These are phyloP conservation scores for Penicillium paradoxum DNA, from an alignment of 495 filamentous ascomycete species.

Conservation along the genomic window DNA sequence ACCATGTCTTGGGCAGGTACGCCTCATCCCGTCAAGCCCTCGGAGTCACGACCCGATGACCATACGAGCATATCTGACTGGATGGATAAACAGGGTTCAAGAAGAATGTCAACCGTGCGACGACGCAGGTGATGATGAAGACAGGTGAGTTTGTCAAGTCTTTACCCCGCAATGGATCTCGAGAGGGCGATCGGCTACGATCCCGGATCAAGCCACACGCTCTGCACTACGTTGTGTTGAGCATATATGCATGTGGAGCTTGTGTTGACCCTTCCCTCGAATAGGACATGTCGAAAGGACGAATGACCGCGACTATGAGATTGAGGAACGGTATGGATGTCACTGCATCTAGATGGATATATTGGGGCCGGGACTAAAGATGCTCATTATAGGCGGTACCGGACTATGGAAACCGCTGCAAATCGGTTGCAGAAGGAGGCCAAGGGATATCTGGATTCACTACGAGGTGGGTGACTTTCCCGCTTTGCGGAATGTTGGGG, in stretches of 20 bases:
- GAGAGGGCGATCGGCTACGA: background rate
- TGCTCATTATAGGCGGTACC: conserved; percentile 65
- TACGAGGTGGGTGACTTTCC: conserved; percentile 59
- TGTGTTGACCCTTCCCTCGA: background rate
- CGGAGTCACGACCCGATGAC: background rate
- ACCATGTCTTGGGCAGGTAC: conserved; percentile 64
- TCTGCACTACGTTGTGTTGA: background rate
- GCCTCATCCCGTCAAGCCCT: conserved; percentile 7
- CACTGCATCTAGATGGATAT: background rate
- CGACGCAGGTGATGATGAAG: conserved; percentile 99
- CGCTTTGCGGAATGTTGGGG: background rate
- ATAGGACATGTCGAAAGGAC: conserved; percentile 94
- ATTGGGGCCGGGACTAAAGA: background rate
- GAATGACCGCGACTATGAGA: conserved; percentile 96
- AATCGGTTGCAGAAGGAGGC: conserved; percentile 92
- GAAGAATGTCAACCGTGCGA: conserved; percentile 97
- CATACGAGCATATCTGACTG: conserved; percentile 5
- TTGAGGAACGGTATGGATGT: conserved; percentile 74
- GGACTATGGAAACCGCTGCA: conserved; percentile 92
- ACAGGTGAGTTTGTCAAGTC: conserved; percentile 54
- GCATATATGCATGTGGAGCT: background rate
- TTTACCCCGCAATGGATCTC: conserved; percentile 20
- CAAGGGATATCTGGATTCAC: conserved; percentile 91
- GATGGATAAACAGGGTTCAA: conserved; percentile 69
- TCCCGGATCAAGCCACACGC: background rate